Conservation (phyloP, 164 flowering plant genomes). For the Vitis rupestris region DNA sequence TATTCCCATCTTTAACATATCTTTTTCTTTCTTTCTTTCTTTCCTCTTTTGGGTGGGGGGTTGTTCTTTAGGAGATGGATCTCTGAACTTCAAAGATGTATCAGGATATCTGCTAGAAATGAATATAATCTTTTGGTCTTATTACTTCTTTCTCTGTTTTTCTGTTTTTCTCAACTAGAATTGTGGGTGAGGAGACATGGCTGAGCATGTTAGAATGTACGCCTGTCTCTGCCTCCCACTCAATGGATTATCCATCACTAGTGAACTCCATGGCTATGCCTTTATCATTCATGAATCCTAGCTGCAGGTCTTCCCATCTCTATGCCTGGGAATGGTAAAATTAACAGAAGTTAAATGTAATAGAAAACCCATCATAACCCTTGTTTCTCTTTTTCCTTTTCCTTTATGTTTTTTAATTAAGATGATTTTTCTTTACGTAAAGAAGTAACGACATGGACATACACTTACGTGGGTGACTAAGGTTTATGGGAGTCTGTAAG, state of each 20-base stretch:
- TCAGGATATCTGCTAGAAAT: conserved; percentile 19
- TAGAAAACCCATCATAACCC: not conserved
- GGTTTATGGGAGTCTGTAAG: too few relatives aligned
- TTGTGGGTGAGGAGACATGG: not conserved
- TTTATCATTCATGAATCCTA: not conserved
- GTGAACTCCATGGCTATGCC: not conserved
- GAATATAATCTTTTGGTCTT: conserved; percentile 13
- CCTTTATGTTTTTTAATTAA: not conserved
- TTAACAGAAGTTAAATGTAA: not conserved
- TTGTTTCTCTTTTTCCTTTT: not conserved
- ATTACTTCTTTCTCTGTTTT: not conserved
- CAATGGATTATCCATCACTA: not conserved
- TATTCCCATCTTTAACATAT: conserved; percentile 9
- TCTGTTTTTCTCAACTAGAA: not conserved
- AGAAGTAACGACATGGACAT: too few relatives aligned
- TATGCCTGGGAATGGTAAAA: not conserved
- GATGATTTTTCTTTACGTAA: too few relatives aligned
- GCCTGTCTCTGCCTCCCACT: too few relatives aligned
- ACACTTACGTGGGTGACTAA: too few relatives aligned
- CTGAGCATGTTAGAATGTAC: too few relatives aligned
- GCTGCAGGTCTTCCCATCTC: not conserved
- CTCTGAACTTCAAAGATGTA: conserved; percentile 18
- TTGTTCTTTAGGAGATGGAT: conserved; percentile 12
- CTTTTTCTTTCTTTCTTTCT: not conserved
- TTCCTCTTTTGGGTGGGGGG: conserved; percentile 17